Base-by-base conservation (phyloP, 2,329 filamentous ascomycete species). In the Hymenoscyphus scutula region DNA sequence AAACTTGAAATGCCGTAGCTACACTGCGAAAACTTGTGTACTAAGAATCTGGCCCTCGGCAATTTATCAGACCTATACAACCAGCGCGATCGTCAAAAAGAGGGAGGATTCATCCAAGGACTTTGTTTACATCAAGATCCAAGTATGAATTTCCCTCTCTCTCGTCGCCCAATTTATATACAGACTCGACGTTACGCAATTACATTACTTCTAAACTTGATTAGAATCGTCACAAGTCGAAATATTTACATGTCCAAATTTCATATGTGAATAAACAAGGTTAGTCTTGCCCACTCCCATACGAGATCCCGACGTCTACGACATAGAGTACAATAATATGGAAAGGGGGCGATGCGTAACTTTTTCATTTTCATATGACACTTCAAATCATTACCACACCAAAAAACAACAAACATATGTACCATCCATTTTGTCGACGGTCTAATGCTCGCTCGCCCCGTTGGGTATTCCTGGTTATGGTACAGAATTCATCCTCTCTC, bases 391-490 rank as follows among this genome's bases (percentile, higher is more conserved):
- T 25, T 23, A 23, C 23, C 45, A 51, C 19, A 5, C 10, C 45
- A 51, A 10, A 51, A 51, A 51, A 23, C 11, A n/a, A n/a, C n/a
- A 51, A 51, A 23, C 5, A 51, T 51, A 19, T 37, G 34, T 5
- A 13, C 34, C 19, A 25, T 25, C n/a, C 45, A 27, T 10, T 51
- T 27, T 13, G 25, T 25, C 45, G 45, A 51, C 45, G 45, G 45
- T 51, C 11, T 13, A 51, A 51, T 23, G 41, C 45, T 51, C 45
- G 45, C 45, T 51, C 45, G 45, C 45, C 45, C 45, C n/a, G 6
- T 45, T 29, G 53, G 53, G 53, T 54, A 54, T 54, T 54, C 53
- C 53, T 54, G 27, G 25, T 32, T 54, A 54, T 54, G 27, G 53
- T 54, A 54, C 53, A 54, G 25, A 54, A 51, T 51, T 45, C 45